phyloP scores from a whole-genome alignment of 345 rosid species.

The Combretum micranthum region DNA sequence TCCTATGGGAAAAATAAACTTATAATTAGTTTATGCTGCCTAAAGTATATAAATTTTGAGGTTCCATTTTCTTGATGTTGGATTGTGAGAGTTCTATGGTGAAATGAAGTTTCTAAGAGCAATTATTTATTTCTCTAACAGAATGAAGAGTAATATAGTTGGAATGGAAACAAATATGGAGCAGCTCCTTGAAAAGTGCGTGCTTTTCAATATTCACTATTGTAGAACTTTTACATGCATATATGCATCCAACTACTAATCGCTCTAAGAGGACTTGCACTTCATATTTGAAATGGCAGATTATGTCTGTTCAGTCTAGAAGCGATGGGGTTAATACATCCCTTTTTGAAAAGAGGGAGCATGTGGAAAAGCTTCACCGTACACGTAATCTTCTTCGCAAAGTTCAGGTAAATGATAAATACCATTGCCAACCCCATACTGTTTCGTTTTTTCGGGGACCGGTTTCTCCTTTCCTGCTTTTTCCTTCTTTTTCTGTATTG shows the following conservation, averaged over 20 bases:
- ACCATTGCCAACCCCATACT: no score
- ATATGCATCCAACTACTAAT: neutral
- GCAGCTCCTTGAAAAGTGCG: constrained; percentile 80
- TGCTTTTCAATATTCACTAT: neutral
- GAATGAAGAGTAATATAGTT: constrained; percentile 95
- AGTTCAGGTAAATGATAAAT: constrained; percentile 65
- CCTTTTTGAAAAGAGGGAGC: constrained; percentile 91
- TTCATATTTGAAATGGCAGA: constrained; percentile 37
- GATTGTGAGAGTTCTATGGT: neutral
- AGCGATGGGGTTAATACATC: constrained; percentile 95
- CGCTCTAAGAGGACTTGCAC: neutral
- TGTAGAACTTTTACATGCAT: neutral
- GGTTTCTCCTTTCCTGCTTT: no score
- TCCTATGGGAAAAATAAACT: no score
- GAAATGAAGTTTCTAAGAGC: neutral
- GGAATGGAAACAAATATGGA: constrained; percentile 99
- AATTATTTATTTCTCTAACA: constrained; percentile 26
- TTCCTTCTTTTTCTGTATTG: no score
- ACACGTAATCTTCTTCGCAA: constrained; percentile 93
- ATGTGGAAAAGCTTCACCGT: constrained; percentile 92
- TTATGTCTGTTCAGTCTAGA: constrained; percentile 90
- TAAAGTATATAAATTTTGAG: no score
- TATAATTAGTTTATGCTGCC: no score
- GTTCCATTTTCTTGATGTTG: neutral
- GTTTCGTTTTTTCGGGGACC: no score